Base-by-base conservation (phyloP, 176 grass and related monocot species). In the Cenchrus fungigraminus region DNA sequence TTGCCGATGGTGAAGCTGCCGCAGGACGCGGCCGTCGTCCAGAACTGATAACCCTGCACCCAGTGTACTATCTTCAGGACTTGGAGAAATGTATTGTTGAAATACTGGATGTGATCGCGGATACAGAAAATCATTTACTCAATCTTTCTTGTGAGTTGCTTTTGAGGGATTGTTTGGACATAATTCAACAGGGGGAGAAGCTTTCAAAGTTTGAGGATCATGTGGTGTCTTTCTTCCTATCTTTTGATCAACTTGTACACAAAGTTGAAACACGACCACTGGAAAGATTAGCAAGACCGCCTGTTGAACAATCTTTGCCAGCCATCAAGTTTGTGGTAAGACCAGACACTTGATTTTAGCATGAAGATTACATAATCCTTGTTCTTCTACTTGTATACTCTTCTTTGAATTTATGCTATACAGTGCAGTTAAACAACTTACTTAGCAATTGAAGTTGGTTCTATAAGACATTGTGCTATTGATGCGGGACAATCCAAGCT, bases 181-280 rank as follows among this genome's bases (percentile, higher is more conserved):
- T 95, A 86, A 87, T 98, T 87, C 79, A 87, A 58, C 82, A 89
- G 89, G 85, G 83, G 58, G 89, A 94, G 42, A 75, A 58, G n/a
- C 83, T 86, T 28, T 78, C 68, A 80, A 93, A 87, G 67, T 90
- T 93, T 90, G 46, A 90, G 50, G 74, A 91, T 79, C 85, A 88
- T 37, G 19, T 90, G 13, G 83, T 86, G 49, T 85, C 79, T 16
- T 95, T 98, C 79, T 98, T 95, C 85, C 16, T 80, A 87, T 89
- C 87, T 64, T 76, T 98, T 53, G 89, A 95, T 93, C 51, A 79
- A 80, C 86, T 90, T 56, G 85, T 94, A 22, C 73, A 54, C 52
- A 89, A 94, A 69, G 89, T 91, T 85, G 79, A 93, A 81, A 73
- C 86, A 81, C 95, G 96, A 93, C 91, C 96, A 2, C 74, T 98